Conservation (phyloP, 1,139 yeast species). For the Debaryomyces fabryi region DNA sequence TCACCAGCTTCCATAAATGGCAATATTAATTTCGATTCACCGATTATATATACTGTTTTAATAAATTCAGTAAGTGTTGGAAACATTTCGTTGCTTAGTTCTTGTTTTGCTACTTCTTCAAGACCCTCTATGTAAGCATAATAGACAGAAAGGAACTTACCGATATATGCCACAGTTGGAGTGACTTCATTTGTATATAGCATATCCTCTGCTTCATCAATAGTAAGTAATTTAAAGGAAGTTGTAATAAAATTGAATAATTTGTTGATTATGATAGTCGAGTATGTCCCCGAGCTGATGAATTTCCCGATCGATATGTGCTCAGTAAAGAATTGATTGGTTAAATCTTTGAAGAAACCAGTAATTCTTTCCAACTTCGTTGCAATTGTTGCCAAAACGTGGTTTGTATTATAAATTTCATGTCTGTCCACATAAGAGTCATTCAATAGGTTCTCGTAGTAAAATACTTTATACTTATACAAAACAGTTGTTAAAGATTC, state of each 20-base stretch:
- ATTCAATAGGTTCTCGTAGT: conserved; percentile 12
- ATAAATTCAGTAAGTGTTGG: conserved; percentile 25
- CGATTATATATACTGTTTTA: conserved; percentile 26
- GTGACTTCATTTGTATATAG: conserved; percentile 12
- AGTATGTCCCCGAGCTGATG: conserved; percentile 10
- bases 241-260: conserved; percentile 14
- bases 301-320: conserved; percentile 6
- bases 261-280: conserved; percentile 5
- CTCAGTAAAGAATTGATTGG: conserved; percentile 1
- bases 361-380: conserved; percentile 16
- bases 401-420: background rate
- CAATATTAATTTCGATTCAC: conserved; percentile 23
- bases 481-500: conserved; percentile 15
- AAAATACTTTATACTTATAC: conserved; percentile 15
- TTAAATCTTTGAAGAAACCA: conserved; percentile 15
- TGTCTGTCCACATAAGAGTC: conserved; percentile 8
- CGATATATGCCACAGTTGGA: conserved; percentile 11
- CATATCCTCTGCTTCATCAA: conserved; percentile 20
- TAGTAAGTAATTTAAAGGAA: conserved; percentile 19
- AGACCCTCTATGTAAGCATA: conserved; percentile 7
- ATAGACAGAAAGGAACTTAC: conserved; percentile 11
- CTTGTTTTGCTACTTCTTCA: conserved; percentile 9
- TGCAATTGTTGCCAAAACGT: conserved; percentile 9
- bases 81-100: conserved; percentile 14
- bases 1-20: conserved; percentile 17